Evolutionary conservation across 2,329 filamentous ascomycete genomes (phyloP), one percentile per base, ranked within the genome.

Genomic region (Talaromyces sp.): DNA sequence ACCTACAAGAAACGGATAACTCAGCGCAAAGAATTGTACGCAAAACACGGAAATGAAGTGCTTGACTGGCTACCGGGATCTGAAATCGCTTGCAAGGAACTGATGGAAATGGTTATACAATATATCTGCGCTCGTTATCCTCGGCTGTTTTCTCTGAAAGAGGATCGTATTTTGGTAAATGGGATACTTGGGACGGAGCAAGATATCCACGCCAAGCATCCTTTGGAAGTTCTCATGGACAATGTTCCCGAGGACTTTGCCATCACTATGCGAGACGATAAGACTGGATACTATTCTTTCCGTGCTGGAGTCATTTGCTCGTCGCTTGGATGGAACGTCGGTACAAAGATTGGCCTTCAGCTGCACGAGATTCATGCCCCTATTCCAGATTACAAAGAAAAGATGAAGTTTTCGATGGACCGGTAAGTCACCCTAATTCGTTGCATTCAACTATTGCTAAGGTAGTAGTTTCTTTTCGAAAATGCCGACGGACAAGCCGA

Each of bases 371-470:
- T 96, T 62, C 91, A 96, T 69, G 75, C 75, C 1, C 81, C 83
- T 0, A 88, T 96, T 24, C 91, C 91, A 0, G 89, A 94, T 67
- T 95, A 93, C 72, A 89, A 89, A 65, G 88, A 90, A 71, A 95
- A 92, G 77, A 92, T 95, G 88, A 84, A 88, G 41, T 89, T 91
- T 64, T 92, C 88, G 46, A 92, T 96, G 88, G 90, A 95, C 68
- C 81, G 90, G 84, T 91, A 75, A 56, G 82, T 69, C 29, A 21
- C 10, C 29, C 3, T 7, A 26, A 11, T 26, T 27, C 48, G n/a
- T 61, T 19, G 17, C 8, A 29, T 51, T 24, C 9, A 19, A 32
- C 19, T 19, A 48, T 55, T 55, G 12, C 58, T 58, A 56, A 63
- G 11, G 21, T 29, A 31, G 43, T 57, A 90, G 89, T n/a, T 94